Conservation (phyloP, 768 basidiomycete species). For the Mycena sanguinolenta region DNA sequence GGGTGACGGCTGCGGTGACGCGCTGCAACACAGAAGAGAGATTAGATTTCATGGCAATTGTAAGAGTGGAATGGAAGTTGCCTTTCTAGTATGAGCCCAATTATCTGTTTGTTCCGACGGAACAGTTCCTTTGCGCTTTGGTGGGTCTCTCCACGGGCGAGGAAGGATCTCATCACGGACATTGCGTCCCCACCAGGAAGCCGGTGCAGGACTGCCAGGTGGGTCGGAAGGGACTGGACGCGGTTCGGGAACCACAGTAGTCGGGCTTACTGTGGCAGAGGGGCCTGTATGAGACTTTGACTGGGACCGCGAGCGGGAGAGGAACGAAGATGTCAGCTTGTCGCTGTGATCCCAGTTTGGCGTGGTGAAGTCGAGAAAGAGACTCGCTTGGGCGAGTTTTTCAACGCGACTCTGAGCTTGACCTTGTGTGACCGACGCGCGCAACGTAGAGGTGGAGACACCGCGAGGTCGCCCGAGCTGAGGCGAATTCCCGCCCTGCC, state of each 20-base stretch:
- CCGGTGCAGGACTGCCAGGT: conserved; percentile 17
- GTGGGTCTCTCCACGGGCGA: conserved; percentile 37
- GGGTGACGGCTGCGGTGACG: conserved; percentile 47
- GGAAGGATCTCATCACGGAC: conserved; percentile 30
- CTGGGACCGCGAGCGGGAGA: conserved; percentile 35
- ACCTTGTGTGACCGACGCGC: conserved; percentile 1
- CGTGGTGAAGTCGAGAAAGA: conserved; percentile 30
- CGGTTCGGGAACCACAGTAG: conserved; percentile 10
- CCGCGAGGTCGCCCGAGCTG: conserved; percentile 27
- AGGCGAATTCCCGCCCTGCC: conserved; percentile 18
- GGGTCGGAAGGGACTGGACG: conserved; percentile 16
- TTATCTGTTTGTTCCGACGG: conserved; percentile 43
- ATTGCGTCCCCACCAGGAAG: conserved; percentile 38
- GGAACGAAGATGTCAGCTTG: conserved; percentile 32
- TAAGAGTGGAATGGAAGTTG: conserved; percentile 9
- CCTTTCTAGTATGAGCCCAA: conserved; percentile 38
- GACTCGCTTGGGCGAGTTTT: conserved; percentile 21
- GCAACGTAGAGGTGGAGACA: conserved; percentile 30
- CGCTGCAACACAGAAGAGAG: conserved; percentile 41
- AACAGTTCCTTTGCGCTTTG: conserved; percentile 36
- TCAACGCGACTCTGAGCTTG: conserved; percentile 28
- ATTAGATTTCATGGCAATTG: background rate
- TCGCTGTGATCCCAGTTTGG: conserved; percentile 25
- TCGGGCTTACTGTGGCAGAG: conserved; percentile 27
- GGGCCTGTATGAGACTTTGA: conserved; percentile 29